Percentiles rank a stretch among this genome's conserved stretches.
Evolutionary conservation across 2,329 filamentous ascomycete genomes (phyloP).

Genomic region (Arachnomyces sp.): DNA sequence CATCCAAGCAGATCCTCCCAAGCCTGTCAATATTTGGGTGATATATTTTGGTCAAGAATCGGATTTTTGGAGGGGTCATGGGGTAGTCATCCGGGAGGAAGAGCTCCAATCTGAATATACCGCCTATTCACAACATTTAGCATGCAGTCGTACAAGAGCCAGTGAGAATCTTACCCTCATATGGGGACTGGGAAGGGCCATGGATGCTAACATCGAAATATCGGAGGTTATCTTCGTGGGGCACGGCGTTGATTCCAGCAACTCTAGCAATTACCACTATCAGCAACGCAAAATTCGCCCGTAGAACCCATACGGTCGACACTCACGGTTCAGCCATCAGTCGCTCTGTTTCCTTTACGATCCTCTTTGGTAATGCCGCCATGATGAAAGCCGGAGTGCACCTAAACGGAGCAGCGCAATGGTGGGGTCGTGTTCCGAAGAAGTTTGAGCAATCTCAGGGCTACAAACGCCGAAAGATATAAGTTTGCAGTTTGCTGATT

Average conservation of each 20-base stretch:
- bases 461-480: too few relatives aligned
- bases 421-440: too few relatives aligned
- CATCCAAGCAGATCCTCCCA: conserved; percentile 92
- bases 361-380: conserved; percentile 80
- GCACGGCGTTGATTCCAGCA: conserved; percentile 88
- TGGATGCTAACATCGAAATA: conserved; percentile 98
- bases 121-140: conserved; percentile 41
- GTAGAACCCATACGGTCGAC: conserved; percentile 1
- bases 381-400: too few relatives aligned
- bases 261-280: conserved; percentile 50
- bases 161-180: conserved; percentile 60
- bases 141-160: conserved; percentile 2
- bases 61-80: conserved; percentile 97
- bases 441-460: too few relatives aligned
- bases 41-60: conserved; percentile 98
- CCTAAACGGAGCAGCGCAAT: too few relatives aligned
- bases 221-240: conserved; percentile 92
- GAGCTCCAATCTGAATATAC: conserved; percentile 92
- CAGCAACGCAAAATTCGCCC: conserved; percentile 2
- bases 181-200: conserved; percentile 83
- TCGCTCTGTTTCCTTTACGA: conserved; percentile 96
- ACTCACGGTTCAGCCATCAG: conserved; percentile 91
- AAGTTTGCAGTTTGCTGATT: too few relatives aligned
- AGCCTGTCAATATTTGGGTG: conserved; percentile 98
- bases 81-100: conserved; percentile 98